phyloP scores from a whole-genome alignment of 495 filamentous ascomycete genomes.

The Penicillium coffeae region DNA sequence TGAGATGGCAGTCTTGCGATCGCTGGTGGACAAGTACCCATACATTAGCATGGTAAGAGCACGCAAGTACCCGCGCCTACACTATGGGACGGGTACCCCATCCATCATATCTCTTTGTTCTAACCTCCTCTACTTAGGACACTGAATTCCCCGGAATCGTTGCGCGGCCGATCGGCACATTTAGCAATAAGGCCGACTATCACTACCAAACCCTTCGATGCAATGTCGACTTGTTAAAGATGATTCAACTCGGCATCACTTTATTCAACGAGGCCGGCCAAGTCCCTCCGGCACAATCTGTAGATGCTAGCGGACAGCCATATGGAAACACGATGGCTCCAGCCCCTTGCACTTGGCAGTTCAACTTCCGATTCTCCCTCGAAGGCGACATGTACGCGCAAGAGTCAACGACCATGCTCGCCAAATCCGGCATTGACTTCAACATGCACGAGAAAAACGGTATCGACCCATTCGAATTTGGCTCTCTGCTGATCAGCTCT shows the following conservation, averaged over 20 bases:
- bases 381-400: conserved; percentile 96
- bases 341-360: conserved; percentile 91
- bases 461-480: conserved; percentile 89
- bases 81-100: too few species aligned
- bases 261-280: conserved; percentile 86
- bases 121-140: conserved; percentile 56
- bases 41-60: conserved; percentile 90
- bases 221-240: conserved; percentile 94
- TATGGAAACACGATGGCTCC: conserved; percentile 54
- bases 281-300: conserved; percentile 64
- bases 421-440: conserved; percentile 86
- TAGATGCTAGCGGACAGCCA: conserved; percentile 51
- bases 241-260: conserved; percentile 94
- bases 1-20: conserved; percentile 77
- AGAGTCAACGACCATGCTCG: conserved; percentile 82
- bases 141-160: conserved; percentile 97
- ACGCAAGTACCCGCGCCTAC: neutral
- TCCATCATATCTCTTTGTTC: neutral
- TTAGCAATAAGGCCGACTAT: conserved; percentile 91
- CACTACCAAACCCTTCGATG: conserved; percentile 97
- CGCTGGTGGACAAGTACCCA: conserved; percentile 81
- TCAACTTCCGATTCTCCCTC: conserved; percentile 96
- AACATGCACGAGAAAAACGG: conserved; percentile 73
- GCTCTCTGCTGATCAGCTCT: conserved; percentile 81
- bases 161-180: conserved; percentile 88